Evolutionary conservation across 805 yeast genomes (phyloP).

Genomic region (Nakazawaea molendinolei): DNA sequence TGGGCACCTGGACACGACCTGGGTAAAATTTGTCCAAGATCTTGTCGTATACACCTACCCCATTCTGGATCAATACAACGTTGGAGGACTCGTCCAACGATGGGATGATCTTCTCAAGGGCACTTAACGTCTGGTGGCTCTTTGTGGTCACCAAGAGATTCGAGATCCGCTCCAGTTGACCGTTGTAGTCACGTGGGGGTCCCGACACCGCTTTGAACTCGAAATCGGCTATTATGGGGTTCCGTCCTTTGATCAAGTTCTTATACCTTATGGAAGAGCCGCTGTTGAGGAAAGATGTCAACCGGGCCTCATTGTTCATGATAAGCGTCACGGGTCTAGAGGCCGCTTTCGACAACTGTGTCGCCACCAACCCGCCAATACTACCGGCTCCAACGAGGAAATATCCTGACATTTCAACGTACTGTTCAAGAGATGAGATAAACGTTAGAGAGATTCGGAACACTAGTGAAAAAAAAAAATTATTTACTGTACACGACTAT

Average conservation of each 20-base stretch:
- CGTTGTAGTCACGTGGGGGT: constrained; percentile 5
- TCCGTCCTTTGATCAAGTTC: constrained; percentile 6
- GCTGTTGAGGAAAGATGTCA: constrained; percentile 1
- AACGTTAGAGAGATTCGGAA: no score
- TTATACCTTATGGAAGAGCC: constrained; percentile 8
- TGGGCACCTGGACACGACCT: constrained; percentile 38
- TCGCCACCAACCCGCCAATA: constrained; percentile 10
- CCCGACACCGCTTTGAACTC: constrained; percentile 8
- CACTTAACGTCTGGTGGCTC: constrained; percentile 62
- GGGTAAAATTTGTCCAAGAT: constrained; percentile 46
- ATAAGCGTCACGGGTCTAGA: constrained; percentile 3
- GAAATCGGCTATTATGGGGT: constrained; percentile 11
- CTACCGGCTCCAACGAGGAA: constrained; percentile 11
- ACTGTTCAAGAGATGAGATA: no score
- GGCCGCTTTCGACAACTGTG: constrained; percentile 5
- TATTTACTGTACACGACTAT: no score
- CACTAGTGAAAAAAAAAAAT: no score
- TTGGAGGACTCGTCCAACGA: constrained; percentile 44
- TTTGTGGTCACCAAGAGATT: constrained; percentile 68
- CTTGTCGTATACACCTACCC: constrained; percentile 63
- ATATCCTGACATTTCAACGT: constrained; percentile 2
- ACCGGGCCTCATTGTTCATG: constrained; percentile 3
- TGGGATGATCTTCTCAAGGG: constrained; percentile 49
- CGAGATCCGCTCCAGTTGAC: constrained; percentile 4
- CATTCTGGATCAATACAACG: constrained; percentile 72